Conservation (phyloP, 1,284 basidiomycete species). For the Trichosporon asahii region DNA sequence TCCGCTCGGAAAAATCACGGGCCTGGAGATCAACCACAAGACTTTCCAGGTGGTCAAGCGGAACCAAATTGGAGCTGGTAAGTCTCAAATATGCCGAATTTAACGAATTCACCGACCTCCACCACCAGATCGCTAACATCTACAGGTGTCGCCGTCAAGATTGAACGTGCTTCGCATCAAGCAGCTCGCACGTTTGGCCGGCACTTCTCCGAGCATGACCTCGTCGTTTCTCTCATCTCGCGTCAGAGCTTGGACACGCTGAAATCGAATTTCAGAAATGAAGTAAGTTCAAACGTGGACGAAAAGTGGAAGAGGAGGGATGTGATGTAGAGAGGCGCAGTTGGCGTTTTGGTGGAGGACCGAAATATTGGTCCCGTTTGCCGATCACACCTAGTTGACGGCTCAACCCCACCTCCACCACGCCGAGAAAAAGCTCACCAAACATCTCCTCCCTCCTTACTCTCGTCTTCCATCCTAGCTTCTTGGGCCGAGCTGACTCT, state of each 20-base stretch:
- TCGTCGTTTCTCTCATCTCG: slow-evolving; percentile 84
- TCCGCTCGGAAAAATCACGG: slow-evolving; percentile 89
- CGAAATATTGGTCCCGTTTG: background rate
- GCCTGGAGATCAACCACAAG: slow-evolving; percentile 88
- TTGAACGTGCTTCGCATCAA: slow-evolving; percentile 95
- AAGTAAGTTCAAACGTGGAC: background rate
- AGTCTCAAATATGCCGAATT: too few species aligned
- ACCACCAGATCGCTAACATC: slow-evolving; percentile 40
- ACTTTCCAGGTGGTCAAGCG: slow-evolving; percentile 84
- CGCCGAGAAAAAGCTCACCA: background rate
- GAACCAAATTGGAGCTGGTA: slow-evolving; percentile 77
- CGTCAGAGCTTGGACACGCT: slow-evolving; percentile 86
- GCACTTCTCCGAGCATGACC: slow-evolving; percentile 90
- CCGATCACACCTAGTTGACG: background rate
- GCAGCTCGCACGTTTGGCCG: slow-evolving; percentile 86
- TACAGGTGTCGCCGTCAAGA: slow-evolving; percentile 82
- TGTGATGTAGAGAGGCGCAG: too few species aligned
- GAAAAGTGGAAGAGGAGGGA: too few species aligned
- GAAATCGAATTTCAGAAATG: slow-evolving; percentile 75
- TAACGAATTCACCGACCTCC: background rate
- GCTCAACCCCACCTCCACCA: background rate
- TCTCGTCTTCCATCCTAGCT: background rate
- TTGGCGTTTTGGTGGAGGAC: background rate
- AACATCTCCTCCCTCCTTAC: background rate
- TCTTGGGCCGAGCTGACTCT: background rate